Percentiles rank a stretch among this genome's conserved stretches.
phyloP scores from a whole-genome alignment of 2,329 filamentous ascomycete species.

The Fusarium drepaniforme region DNA sequence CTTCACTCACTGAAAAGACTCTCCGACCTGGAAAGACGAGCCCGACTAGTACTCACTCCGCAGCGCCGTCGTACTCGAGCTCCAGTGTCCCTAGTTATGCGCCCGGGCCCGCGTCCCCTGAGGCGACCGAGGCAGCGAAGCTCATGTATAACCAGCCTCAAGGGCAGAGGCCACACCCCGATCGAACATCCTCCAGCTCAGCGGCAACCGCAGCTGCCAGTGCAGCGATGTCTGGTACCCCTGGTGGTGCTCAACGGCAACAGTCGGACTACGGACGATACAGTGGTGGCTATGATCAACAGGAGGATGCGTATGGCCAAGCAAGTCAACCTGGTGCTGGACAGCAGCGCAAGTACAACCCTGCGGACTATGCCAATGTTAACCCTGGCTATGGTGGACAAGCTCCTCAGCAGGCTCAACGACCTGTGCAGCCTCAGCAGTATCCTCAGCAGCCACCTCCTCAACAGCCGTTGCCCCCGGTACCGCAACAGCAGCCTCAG shows the following conservation, averaged over 20 bases:
- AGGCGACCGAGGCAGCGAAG: constrained; percentile 75
- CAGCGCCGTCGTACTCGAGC: constrained; percentile 51
- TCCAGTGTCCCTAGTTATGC: constrained; percentile 42
- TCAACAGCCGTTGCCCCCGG: constrained; percentile 50
- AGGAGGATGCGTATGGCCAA: constrained; percentile 52
- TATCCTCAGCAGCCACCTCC: constrained; percentile 54
- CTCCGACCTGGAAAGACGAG: constrained; percentile 68
- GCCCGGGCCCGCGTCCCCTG: constrained; percentile 48
- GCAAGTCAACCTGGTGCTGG: constrained; percentile 50
- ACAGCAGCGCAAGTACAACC: constrained; percentile 79
- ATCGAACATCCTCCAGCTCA: constrained; percentile 65
- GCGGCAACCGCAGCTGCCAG: constrained; percentile 69
- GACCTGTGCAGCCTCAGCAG: constrained; percentile 45
- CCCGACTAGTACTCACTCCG: constrained; percentile 52
- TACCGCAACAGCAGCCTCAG: constrained; percentile 46
- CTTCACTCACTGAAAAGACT: constrained; percentile 74
- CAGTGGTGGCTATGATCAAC: constrained; percentile 48
- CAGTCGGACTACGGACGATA: constrained; percentile 52
- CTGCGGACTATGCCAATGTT: constrained; percentile 78
- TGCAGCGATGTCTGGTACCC: constrained; percentile 67
- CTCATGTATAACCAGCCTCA: constrained; percentile 69
- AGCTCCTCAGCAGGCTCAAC: constrained; percentile 47
- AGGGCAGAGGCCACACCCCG: constrained; percentile 65
- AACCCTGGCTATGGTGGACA: constrained; percentile 58
- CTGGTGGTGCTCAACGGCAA: constrained; percentile 50